Conservation (phyloP, 2,329 filamentous ascomycete species). For the Pezicula radicicola region DNA sequence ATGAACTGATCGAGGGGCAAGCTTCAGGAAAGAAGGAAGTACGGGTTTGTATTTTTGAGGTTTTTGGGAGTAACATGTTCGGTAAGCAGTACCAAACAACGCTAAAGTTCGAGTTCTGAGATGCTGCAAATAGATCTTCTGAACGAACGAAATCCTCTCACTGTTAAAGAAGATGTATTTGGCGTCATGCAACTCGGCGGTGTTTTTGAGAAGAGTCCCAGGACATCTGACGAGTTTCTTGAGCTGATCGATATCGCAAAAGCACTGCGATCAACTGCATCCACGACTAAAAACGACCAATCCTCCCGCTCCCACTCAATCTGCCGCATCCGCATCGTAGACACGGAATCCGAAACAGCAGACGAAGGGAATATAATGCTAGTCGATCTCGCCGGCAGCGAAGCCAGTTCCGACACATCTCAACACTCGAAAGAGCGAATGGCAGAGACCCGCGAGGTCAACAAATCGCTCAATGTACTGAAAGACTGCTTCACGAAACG, state of each 20-base stretch:
- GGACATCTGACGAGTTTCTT: constrained; percentile 61
- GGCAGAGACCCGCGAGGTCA: constrained; percentile 92
- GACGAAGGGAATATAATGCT: constrained; percentile 83
- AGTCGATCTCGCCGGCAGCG: constrained; percentile 64
- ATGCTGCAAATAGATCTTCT: constrained; percentile 55
- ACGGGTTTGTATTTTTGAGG: constrained; percentile 86
- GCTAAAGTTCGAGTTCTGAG: too few relatives aligned
- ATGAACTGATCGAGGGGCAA: constrained; percentile 72
- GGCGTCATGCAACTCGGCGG: constrained; percentile 41
- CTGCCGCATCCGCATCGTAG: constrained; percentile 41
- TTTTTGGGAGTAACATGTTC: too few relatives aligned
- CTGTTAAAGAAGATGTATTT: constrained; percentile 41
- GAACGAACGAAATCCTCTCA: constrained; percentile 36
- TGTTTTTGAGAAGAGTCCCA: constrained; percentile 34
- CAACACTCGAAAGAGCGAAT: constrained; percentile 51
- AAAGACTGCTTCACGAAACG: constrained; percentile 48
- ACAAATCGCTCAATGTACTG: constrained; percentile 82
- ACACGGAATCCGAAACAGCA: neutral
- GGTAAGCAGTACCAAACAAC: too few relatives aligned
- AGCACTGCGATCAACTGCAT: constrained; percentile 36
- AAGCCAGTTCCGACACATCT: neutral
- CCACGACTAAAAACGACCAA: constrained; percentile 42
- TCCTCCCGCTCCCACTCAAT: constrained; percentile 48
- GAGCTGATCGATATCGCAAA: constrained; percentile 74
- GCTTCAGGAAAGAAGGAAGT: constrained; percentile 81